Evolutionary conservation across 305 asterid genomes (phyloP).

Genomic region (Fraxinus sp.): DNA sequence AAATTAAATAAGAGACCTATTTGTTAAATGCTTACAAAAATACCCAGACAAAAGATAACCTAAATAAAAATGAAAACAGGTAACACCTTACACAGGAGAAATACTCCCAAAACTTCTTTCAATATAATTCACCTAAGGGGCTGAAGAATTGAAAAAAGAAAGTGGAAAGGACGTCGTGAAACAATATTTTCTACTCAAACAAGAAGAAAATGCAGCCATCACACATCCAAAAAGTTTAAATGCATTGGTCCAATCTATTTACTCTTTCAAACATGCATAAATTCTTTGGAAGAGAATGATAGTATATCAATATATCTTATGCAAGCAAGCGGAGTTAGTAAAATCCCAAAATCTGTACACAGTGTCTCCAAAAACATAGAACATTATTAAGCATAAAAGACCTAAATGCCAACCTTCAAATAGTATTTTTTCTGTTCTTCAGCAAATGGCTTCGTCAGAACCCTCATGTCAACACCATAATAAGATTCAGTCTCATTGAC

Average conservation of each 20-base stretch:
- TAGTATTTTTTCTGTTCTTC: slow-evolving; percentile 82
- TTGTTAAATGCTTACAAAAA: neutral
- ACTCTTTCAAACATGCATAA: neutral
- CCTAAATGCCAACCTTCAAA: slow-evolving; percentile 58
- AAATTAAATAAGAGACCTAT: neutral
- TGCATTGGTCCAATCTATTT: neutral
- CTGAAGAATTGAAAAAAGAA: neutral
- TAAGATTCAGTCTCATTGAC: slow-evolving; percentile 54
- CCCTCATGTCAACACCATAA: slow-evolving; percentile 94
- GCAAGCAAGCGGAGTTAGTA: slow-evolving; percentile 13
- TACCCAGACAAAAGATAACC: neutral
- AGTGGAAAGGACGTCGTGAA: neutral
- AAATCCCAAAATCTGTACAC: neutral
- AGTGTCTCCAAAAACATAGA: neutral
- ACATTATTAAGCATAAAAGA: slow-evolving; percentile 16
- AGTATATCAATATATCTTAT: neutral
- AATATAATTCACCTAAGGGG: neutral
- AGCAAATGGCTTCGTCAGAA: slow-evolving; percentile 61
- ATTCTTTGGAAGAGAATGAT: neutral
- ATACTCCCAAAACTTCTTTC: neutral
- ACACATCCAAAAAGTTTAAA: neutral
- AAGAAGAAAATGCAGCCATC: neutral
- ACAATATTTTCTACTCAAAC: neutral
- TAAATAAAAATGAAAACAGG: neutral
- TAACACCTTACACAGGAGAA: neutral